phyloP scores from a whole-genome alignment of 2,329 filamentous ascomycete genomes.

The Hypoxylon sp. region DNA sequence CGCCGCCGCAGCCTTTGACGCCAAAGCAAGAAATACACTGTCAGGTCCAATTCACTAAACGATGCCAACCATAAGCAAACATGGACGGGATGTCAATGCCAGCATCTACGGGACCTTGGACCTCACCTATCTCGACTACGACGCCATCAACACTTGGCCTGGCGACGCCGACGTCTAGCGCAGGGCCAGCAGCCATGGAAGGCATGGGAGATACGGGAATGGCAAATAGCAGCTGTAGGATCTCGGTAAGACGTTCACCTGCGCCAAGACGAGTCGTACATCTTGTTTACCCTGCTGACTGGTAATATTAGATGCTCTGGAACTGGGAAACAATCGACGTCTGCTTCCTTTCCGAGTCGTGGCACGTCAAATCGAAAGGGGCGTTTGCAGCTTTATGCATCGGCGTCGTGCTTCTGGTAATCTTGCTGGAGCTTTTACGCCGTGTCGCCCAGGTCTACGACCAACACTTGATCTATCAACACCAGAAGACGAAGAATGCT shows the following conservation, averaged over 20 bases:
- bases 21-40: constrained; percentile 1
- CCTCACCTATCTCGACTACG: not conserved
- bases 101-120: constrained; percentile 4
- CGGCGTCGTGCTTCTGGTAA: constrained; percentile 79
- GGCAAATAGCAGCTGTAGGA: constrained; percentile 36
- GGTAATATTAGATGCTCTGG: constrained; percentile 75
- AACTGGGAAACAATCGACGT: constrained; percentile 81
- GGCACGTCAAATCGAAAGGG: constrained; percentile 76
- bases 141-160: constrained; percentile 21
- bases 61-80: not conserved
- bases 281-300: not conserved
- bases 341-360: constrained; percentile 79
- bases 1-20: not conserved
- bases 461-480: constrained; percentile 65
- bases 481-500: constrained; percentile 52
- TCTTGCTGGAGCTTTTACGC: constrained; percentile 79
- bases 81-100: constrained; percentile 36
- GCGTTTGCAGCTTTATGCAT: constrained; percentile 86
- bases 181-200: constrained; percentile 13
- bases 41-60: not conserved
- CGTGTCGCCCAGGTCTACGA: constrained; percentile 79
- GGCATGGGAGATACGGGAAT: constrained; percentile 27
- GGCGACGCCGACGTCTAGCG: constrained; percentile 19
- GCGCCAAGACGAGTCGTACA: not conserved
- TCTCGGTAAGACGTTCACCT: constrained; percentile 42